Evolutionary conservation across 2,329 filamentous ascomycete species (phyloP).

Genomic region (Botrytis aclada): DNA sequence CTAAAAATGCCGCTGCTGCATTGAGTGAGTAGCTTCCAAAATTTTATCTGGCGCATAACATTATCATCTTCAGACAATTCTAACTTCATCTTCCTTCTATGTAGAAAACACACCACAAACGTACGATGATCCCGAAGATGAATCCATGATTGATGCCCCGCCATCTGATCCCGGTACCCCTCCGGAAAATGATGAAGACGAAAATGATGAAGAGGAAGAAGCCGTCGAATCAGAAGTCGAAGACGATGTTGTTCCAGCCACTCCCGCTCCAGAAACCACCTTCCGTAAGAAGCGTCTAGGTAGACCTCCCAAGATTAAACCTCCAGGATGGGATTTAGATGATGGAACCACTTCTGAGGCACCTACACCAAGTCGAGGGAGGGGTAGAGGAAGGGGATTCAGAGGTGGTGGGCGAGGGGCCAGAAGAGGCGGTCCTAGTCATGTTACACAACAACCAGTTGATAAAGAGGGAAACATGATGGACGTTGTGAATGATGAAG

Average conservation of each 20-base stretch:
- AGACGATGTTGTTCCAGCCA: constrained; percentile 39
- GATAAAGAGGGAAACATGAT: constrained; percentile 93
- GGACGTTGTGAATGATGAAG: constrained; percentile 89
- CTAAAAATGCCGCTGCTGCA: constrained; percentile 52
- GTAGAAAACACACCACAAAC: constrained; percentile 49
- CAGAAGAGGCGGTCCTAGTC: constrained; percentile 64
- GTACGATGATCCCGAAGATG: constrained; percentile 45
- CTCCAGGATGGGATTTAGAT: constrained; percentile 69
- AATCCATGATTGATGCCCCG: constrained; percentile 44
- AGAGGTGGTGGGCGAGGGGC: constrained; percentile 63
- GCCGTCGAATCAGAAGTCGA: constrained; percentile 40
- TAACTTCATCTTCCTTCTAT: constrained; percentile 14
- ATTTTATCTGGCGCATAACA: constrained; percentile 26
- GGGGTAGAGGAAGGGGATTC: constrained; percentile 62
- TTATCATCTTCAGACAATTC: background rate
- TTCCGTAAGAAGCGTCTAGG: constrained; percentile 73
- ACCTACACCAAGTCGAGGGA: constrained; percentile 45
- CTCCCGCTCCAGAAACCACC: constrained; percentile 45
- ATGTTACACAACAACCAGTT: constrained; percentile 78
- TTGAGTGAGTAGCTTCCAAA: constrained; percentile 44
- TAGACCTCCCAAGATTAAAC: constrained; percentile 79
- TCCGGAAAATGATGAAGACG: constrained; percentile 38
- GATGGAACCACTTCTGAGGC: constrained; percentile 49
- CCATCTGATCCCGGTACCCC: constrained; percentile 33
- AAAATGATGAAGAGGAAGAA: constrained; percentile 40